These are phyloP conservation scores for Nicotiana benthamiana DNA, from an alignment of 257 asterid genomes.

Conservation along the genomic window DNA sequence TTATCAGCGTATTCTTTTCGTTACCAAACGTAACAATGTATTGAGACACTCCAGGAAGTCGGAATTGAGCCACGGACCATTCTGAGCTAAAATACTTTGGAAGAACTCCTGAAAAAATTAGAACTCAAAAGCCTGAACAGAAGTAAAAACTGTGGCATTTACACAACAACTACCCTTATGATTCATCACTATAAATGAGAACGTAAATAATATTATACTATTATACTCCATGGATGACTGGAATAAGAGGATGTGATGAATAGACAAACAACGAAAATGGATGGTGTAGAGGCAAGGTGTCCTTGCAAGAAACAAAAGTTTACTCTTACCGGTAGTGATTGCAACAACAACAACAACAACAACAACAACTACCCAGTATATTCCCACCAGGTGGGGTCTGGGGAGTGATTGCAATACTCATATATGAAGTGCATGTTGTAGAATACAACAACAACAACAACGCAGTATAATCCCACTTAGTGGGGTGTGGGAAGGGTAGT, in stretches of 20 bases:
- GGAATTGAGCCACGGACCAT: constrained; percentile 92
- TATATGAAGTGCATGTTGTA: neutral
- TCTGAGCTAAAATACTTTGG: constrained; percentile 93
- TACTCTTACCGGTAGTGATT: neutral
- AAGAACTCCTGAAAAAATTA: constrained; percentile 52
- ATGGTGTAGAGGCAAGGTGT: neutral
- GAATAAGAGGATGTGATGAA: neutral
- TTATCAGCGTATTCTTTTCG: constrained; percentile 64
- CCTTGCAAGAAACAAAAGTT: neutral
- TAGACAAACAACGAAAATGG: neutral
- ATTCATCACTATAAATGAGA: neutral
- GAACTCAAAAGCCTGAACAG: neutral
- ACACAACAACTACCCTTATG: neutral
- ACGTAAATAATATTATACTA: neutral
- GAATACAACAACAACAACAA: too few relatives aligned
- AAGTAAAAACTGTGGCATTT: neutral
- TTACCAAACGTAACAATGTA: constrained; percentile 79
- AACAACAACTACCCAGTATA: too few relatives aligned
- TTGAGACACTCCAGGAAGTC: constrained; percentile 67
- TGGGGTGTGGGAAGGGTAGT: too few relatives aligned
- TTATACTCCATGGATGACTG: neutral
- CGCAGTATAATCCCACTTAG: too few relatives aligned
- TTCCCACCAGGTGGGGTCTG: too few relatives aligned
- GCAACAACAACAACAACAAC: too few relatives aligned
- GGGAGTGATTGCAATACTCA: neutral